These are phyloP conservation scores for Cystobasidium pallidum DNA, from an alignment of 1,284 basidiomycete species.

Conservation along the genomic window DNA sequence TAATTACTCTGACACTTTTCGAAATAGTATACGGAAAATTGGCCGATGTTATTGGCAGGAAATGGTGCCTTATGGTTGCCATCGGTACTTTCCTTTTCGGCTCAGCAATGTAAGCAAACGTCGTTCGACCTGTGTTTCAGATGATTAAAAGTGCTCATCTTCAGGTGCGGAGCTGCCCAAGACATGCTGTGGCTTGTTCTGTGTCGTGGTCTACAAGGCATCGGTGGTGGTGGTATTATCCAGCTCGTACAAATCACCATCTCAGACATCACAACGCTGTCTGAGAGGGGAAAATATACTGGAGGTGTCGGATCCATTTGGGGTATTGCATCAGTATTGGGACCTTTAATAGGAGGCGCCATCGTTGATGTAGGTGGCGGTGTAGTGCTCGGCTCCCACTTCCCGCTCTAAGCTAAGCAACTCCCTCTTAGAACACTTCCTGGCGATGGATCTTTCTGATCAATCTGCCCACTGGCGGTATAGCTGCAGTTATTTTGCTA, in stretches of 20 bases:
- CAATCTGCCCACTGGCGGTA: conserved; percentile 59
- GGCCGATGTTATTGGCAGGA: conserved; percentile 66
- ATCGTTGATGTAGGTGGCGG: conserved; percentile 64
- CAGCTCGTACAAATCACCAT: conserved; percentile 69
- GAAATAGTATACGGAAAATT: conserved; percentile 74
- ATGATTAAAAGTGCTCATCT: too few relatives aligned
- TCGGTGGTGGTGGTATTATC: conserved; percentile 48
- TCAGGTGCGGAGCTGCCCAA: conserved; percentile 70
- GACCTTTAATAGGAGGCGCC: conserved; percentile 61
- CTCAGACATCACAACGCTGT: conserved; percentile 68
- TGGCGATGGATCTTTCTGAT: conserved; percentile 50
- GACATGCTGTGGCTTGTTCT: conserved; percentile 73
- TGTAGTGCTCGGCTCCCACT: too few relatives aligned
- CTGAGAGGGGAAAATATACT: conserved; percentile 72
- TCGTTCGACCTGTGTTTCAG: too few relatives aligned
- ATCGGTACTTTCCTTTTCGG: conserved; percentile 76
- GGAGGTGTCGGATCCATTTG: conserved; percentile 76
- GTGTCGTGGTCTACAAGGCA: conserved; percentile 75
- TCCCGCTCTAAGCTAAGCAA: too few relatives aligned
- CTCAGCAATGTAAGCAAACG: conserved; percentile 65
- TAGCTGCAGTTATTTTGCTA: conserved; percentile 72
- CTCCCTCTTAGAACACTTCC: conserved; percentile 45
- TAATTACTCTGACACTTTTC: conserved; percentile 64
- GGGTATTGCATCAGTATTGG: conserved; percentile 62
- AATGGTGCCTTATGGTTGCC: conserved; percentile 70